Base-by-base conservation (phyloP, 371 early-diverging fungal species). In the Parasitella parasitica region DNA sequence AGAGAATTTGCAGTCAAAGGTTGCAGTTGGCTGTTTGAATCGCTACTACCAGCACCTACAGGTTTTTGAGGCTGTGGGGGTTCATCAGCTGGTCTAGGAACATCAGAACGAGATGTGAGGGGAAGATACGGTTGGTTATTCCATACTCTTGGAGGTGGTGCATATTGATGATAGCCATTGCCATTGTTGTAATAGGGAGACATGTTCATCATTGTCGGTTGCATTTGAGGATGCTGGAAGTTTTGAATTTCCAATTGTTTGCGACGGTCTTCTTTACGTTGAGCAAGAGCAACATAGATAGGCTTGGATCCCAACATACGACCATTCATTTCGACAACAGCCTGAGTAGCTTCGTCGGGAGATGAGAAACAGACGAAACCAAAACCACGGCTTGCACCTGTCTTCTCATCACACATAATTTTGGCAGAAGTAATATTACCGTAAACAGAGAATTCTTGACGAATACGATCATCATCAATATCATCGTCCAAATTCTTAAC, bases 401-500 rank as follows among this genome's bases (percentile, higher is more conserved):
- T 76, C 55, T 87, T 86, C 24, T 94, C 95, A 70, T 94, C 94
- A 66, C 83, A 73, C 95, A 95, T 95, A 43, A 95, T 87, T 81
- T 92, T 93, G 69, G 92, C 91, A 56, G 91, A 90, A 70, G 94
- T 93, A 72, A 95, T 95, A 46, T 78, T 80, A 46, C 95, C 95
- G 71, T 86, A 95, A 22, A 84, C 84, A n/a, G 91, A 76, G 70
- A 95, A 95, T 79, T 92, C 94, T 69, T 90, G 85, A 50, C 93
- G 86, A 27, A 95, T 86, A 64, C 78, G 81, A 62, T 92, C 93
- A 72, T 95, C 95, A 63, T 91, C 90, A 41, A 95, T 76, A 49
- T 85, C 78, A 61, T 94, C 95, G 69, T 95, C 95, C 56, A 95
- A 76, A 85, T 95, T 95, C 86, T 94, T 94, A 73, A 95, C 81